Evolutionary conservation across 768 basidiomycete species (phyloP).

Genomic region (Podaxis sp.): DNA sequence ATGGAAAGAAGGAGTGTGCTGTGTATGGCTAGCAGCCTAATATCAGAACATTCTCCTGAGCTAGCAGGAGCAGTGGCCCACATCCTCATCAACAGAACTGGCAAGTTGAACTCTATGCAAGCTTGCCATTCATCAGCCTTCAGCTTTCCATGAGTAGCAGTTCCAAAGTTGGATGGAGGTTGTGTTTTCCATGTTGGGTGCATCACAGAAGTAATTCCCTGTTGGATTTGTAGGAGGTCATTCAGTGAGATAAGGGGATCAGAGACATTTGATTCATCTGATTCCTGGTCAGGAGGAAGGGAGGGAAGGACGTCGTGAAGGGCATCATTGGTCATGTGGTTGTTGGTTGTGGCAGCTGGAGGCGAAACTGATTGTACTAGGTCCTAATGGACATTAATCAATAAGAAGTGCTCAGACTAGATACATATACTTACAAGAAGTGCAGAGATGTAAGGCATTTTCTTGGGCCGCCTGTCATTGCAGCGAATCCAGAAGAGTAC

Average conservation of each 20-base stretch:
- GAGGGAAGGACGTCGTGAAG: too few relatives aligned
- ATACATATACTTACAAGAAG: not conserved
- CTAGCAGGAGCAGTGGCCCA: not conserved
- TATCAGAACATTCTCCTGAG: too few relatives aligned
- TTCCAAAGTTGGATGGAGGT: slow-evolving; percentile 15
- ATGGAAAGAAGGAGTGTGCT: slow-evolving; percentile 19
- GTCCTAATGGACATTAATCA: too few relatives aligned
- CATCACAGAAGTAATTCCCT: slow-evolving; percentile 7
- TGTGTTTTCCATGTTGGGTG: slow-evolving; percentile 10
- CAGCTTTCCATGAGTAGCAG: slow-evolving; percentile 21
- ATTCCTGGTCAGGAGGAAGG: too few relatives aligned
- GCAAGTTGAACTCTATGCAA: slow-evolving; percentile 22
- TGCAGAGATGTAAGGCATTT: not conserved
- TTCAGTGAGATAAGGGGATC: not conserved
- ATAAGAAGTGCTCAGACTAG: not conserved
- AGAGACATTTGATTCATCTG: too few relatives aligned
- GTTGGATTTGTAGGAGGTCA: slow-evolving; percentile 9
- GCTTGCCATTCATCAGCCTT: slow-evolving; percentile 27
- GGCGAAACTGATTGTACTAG: too few relatives aligned
- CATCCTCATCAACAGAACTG: slow-evolving; percentile 16
- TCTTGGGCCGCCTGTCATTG: not conserved
- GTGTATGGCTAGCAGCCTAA: slow-evolving; percentile 1
- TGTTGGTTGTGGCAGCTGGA: too few relatives aligned
- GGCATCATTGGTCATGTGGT: too few relatives aligned
- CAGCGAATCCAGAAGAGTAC: slow-evolving; percentile 16